These are phyloP conservation scores for Gossypium davidsonii DNA, from an alignment of 441 rosid genomes.

Conservation along the genomic window DNA sequence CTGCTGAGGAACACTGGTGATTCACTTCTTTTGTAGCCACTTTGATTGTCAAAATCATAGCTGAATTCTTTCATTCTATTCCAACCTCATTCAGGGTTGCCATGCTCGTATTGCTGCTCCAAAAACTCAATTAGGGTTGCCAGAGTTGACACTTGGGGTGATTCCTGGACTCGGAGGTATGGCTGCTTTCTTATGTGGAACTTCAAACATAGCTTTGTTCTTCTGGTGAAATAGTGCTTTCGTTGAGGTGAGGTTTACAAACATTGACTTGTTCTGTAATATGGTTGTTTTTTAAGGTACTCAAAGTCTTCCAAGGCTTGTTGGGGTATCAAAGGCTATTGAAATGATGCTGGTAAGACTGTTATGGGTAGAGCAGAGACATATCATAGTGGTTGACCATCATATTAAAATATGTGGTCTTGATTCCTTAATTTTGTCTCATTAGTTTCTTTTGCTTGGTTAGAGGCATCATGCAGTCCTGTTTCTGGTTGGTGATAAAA, in stretches of 20 bases:
- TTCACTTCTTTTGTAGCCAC: background rate
- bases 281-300: conserved; percentile 53
- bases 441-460: background rate
- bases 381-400: background rate
- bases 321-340: conserved; percentile 80
- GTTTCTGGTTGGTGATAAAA: background rate
- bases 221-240: background rate
- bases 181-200: conserved; percentile 3
- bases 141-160: conserved; percentile 79
- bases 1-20: background rate
- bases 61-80: background rate
- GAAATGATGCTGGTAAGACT: conserved; percentile 78
- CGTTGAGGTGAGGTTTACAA: background rate
- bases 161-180: conserved; percentile 96
- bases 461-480: background rate
- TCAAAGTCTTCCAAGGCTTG: conserved; percentile 89
- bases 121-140: conserved; percentile 75
- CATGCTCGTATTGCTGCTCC: conserved; percentile 82
- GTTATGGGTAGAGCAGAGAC: background rate
- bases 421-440: background rate
- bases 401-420: background rate
- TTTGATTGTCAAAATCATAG: background rate
- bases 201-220: background rate
- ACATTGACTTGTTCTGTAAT: conserved; percentile 9
- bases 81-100: conserved; percentile 50